Percentiles rank a stretch among this genome's conserved stretches.
Evolutionary conservation across 78 protist genomes (phyloP).

Genomic region (Dictyostelium citrinum): DNA sequence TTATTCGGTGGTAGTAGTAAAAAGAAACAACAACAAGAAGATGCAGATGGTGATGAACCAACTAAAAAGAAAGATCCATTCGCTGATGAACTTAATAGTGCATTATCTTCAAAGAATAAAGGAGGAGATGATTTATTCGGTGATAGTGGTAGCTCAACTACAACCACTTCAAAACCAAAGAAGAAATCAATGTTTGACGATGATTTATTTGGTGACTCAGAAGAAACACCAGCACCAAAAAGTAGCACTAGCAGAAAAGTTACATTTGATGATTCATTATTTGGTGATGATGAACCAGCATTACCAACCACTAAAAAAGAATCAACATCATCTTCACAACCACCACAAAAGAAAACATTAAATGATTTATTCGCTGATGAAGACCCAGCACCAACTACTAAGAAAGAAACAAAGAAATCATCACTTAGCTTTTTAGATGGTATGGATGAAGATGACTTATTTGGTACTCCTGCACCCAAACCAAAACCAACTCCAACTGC

Average conservation of each 20-base stretch:
- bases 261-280: conserved; percentile 47
- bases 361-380: conserved; percentile 45
- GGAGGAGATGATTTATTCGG: conserved; percentile 23
- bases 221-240: background rate
- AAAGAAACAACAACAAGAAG: background rate
- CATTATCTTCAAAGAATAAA: conserved; percentile 32
- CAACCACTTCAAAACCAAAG: background rate
- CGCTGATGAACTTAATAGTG: conserved; percentile 39
- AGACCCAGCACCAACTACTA: background rate
- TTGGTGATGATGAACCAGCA: conserved; percentile 43
- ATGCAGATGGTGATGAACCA: background rate
- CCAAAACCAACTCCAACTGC: background rate
- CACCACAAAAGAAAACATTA: conserved; percentile 21
- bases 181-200: conserved; percentile 38
- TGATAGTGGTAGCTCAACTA: background rate
- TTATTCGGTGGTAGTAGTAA: background rate
- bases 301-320: background rate
- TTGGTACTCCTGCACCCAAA: conserved; percentile 7
- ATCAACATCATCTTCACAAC: background rate
- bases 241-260: background rate
- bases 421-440: conserved; percentile 9
- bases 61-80: conserved; percentile 36
- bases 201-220: conserved; percentile 38
- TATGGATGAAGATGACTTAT: conserved; percentile 10
- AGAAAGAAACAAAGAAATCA: background rate